Conservation (phyloP, 192 early-diverging fungal genomes). For the Coemansia sp. region DNA sequence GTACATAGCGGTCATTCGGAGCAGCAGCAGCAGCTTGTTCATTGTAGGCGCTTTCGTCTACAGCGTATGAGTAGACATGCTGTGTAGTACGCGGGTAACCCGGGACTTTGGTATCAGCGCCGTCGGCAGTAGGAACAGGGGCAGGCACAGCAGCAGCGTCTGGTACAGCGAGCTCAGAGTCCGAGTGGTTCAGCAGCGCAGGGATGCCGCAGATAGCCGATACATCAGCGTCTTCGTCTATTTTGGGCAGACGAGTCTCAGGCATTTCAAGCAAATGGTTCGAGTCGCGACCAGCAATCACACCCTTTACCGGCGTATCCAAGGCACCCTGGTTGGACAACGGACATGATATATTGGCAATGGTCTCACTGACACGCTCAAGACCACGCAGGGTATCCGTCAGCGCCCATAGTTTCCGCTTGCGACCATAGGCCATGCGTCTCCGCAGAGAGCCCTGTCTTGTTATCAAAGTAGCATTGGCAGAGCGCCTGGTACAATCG, state of each 20-base stretch:
- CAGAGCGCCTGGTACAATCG: constrained; percentile 10
- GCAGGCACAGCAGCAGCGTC: constrained; percentile 10
- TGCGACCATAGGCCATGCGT: constrained; percentile 34
- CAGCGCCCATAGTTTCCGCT: constrained; percentile 38
- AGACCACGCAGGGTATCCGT: constrained; percentile 38
- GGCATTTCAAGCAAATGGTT: constrained; percentile 29
- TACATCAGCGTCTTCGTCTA: constrained; percentile 35
- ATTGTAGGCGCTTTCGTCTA: background rate
- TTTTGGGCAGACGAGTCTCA: constrained; percentile 20
- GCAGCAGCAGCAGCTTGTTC: background rate
- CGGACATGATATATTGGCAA: constrained; percentile 27
- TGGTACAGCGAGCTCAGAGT: constrained; percentile 1
- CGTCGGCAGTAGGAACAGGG: constrained; percentile 1
- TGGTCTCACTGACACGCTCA: constrained; percentile 34
- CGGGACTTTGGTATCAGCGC: constrained; percentile 15
- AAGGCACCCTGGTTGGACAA: constrained; percentile 13
- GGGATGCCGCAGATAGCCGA: constrained; percentile 37
- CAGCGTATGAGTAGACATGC: background rate
- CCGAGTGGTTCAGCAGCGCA: constrained; percentile 41
- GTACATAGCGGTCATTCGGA: background rate
- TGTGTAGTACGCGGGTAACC: background rate
- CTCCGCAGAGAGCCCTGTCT: constrained; percentile 27
- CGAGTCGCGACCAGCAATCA: constrained; percentile 19
- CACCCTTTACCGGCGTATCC: constrained; percentile 5
- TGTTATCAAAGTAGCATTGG: constrained; percentile 23